Base-by-base conservation (phyloP, 2,329 filamentous ascomycete species). In the Stachybotrys chlorohalonatus region DNA sequence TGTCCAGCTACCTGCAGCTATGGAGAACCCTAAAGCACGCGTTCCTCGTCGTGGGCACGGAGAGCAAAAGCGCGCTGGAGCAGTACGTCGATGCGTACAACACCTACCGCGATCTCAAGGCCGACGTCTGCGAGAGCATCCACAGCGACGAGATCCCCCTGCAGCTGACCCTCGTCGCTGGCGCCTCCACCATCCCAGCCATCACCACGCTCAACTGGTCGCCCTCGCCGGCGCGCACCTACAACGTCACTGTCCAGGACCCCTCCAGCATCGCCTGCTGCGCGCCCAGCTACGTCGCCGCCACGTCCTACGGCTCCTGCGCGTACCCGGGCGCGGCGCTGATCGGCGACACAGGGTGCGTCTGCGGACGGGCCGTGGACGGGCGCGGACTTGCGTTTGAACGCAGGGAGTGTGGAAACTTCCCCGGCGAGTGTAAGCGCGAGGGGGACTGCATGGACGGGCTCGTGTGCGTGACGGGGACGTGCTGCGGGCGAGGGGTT, bases 191-290 rank as follows among this genome's bases (percentile, higher is more conserved):
- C 7, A 61, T 71, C 31, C 60, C 62, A 2, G 59, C 62, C 31
- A 58, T 72, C 51, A 63, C 66, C 2, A 61, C 59, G 4, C 60
- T 70, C 24, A 65, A 63, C 53, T 64, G 64, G 58, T 63, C 67
- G 1, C 70, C 67, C 11, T 54, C 58, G 45, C 53, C 47, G 16
- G 58, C 62, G 11, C 58, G 51, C 1, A 53, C 57, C 1, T 68
- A 65, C 54, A 68, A 69, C 55, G 55, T 70, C 9, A 70, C 65
- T 1, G 56, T 72, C 3, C 70, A 72, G 49, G 68, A 73, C 48
- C 62, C 69, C 0, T 56, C 60, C 1, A 60, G 61, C 39, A 52
- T 62, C 0, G 70, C 71, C 1, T 73, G 71, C 57, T 73, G 71
- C 24, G 55, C 65, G 9, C 58, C 60, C 52, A 58, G 63, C 46